phyloP scores from a whole-genome alignment of 257 asterid species.

The Nicotiana attenuata region DNA sequence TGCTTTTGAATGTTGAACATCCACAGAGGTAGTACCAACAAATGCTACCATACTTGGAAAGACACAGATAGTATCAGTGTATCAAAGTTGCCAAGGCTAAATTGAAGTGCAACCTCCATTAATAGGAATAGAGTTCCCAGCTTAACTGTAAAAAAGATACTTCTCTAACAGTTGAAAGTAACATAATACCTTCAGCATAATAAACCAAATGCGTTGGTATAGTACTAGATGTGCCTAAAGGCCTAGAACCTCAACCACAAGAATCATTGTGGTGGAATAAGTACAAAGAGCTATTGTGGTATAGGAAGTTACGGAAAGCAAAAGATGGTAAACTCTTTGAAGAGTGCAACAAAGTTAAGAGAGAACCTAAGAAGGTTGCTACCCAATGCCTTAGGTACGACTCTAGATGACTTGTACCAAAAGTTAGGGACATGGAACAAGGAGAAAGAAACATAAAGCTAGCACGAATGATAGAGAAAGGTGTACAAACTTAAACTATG shows the following conservation, averaged over 20 bases:
- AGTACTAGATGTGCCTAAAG: not conserved
- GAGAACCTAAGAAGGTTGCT: not conserved
- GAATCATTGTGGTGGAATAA: not conserved
- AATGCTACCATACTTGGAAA: not conserved
- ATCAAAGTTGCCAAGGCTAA: not conserved
- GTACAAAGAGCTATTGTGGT: not conserved
- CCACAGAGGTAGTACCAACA: not conserved
- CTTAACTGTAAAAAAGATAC: not conserved
- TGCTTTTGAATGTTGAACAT: not conserved
- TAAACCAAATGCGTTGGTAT: not conserved
- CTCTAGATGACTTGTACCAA: not conserved
- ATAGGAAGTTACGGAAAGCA: not conserved
- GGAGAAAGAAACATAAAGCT: not conserved
- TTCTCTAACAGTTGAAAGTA: not conserved
- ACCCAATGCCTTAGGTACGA: constrained; percentile 1
- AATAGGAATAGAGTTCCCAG: not conserved
- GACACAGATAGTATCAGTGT: not conserved
- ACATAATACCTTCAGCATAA: not conserved
- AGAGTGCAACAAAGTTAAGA: not conserved
- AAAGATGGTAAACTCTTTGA: not conserved
- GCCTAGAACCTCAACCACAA: not conserved
- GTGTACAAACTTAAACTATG: not conserved
- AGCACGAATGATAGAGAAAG: not conserved
- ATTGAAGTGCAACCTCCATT: not conserved
- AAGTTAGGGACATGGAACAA: not conserved